A percentile compares a stretch with the other conserved stretches of the same genome.
Evolutionary conservation across 352 stramenopile genomes (phyloP).

Genomic region (Phytopythium helicoides): DNA sequence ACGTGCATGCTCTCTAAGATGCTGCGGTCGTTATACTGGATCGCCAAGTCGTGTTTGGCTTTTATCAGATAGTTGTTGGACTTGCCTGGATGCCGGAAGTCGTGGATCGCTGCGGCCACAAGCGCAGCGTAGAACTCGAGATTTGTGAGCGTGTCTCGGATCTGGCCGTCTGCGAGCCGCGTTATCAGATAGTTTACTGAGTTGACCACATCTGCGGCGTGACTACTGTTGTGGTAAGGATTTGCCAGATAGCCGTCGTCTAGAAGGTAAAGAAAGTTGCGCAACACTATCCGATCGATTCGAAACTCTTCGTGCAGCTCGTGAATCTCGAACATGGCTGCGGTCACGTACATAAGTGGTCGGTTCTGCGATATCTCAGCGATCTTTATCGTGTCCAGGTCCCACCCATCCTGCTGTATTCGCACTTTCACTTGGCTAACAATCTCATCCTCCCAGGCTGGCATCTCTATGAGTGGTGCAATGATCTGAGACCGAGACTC

Average conservation of each 20-base stretch:
- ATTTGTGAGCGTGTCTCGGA: slow-evolving; percentile 71
- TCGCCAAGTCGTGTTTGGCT: slow-evolving; percentile 67
- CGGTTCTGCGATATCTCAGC: slow-evolving; percentile 60
- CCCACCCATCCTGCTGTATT: slow-evolving; percentile 70
- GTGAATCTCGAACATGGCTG: slow-evolving; percentile 75
- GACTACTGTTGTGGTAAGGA: slow-evolving; percentile 79
- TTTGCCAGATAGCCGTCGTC: slow-evolving; percentile 76
- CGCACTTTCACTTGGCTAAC: slow-evolving; percentile 40
- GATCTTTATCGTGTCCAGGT: slow-evolving; percentile 68
- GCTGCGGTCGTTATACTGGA: slow-evolving; percentile 83
- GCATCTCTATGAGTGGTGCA: slow-evolving; percentile 49
- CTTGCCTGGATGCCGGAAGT: slow-evolving; percentile 82
- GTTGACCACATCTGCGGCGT: slow-evolving; percentile 80
- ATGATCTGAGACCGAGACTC: slow-evolving; percentile 22
- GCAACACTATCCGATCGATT: slow-evolving; percentile 68
- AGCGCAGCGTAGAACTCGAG: slow-evolving; percentile 82
- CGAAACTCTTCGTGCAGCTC: slow-evolving; percentile 76
- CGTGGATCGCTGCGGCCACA: slow-evolving; percentile 79
- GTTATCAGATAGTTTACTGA: slow-evolving; percentile 83
- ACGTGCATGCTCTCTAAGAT: slow-evolving; percentile 88
- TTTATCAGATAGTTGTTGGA: slow-evolving; percentile 88
- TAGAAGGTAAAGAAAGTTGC: slow-evolving; percentile 77
- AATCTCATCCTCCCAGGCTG: slow-evolving; percentile 51
- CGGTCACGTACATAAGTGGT: slow-evolving; percentile 79
- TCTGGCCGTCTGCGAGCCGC: slow-evolving; percentile 58